These are phyloP conservation scores for Phlyctochytrium planicorne DNA, from an alignment of 192 early-diverging fungal genomes.

Conservation along the genomic window DNA sequence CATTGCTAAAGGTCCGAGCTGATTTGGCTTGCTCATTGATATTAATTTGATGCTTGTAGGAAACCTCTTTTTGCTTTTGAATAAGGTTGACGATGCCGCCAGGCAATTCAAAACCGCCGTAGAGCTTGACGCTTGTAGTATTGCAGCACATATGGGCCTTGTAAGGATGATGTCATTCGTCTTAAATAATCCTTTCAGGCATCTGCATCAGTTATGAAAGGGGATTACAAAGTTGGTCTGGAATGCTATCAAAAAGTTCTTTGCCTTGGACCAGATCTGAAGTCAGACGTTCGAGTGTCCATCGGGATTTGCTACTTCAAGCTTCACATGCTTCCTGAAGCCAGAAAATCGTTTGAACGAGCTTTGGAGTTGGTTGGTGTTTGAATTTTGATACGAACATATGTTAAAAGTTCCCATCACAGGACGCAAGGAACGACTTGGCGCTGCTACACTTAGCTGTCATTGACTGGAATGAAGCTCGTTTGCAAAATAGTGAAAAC, in stretches of 20 bases:
- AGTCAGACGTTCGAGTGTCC: constrained; percentile 73
- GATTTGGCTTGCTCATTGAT: constrained; percentile 9
- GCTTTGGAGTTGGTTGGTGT: constrained; percentile 62
- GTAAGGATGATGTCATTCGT: constrained; percentile 34
- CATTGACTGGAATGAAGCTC: constrained; percentile 74
- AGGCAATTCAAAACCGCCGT: constrained; percentile 51
- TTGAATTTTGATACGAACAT: not conserved
- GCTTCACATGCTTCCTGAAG: constrained; percentile 64
- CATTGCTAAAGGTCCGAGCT: constrained; percentile 65
- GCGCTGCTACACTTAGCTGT: constrained; percentile 74
- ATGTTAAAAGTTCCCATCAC: not conserved
- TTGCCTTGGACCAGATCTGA: constrained; percentile 51
- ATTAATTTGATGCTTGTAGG: constrained; percentile 37
- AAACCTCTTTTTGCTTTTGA: constrained; percentile 52
- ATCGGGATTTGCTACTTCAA: constrained; percentile 86
- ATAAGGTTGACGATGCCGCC: constrained; percentile 57
- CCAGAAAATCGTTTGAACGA: constrained; percentile 69
- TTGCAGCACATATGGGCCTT: constrained; percentile 60
- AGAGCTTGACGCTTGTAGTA: constrained; percentile 32
- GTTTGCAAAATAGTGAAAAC: constrained; percentile 19
- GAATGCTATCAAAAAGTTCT: constrained; percentile 75
- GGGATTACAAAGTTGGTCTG: constrained; percentile 70
- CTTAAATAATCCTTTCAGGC: constrained; percentile 41
- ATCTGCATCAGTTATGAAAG: constrained; percentile 56
- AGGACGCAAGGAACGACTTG: constrained; percentile 64